Evolutionary conservation across 164 flowering plant genomes (phyloP), one percentile per base, ranked within the genome.

Genomic region (Malania oleifera): DNA sequence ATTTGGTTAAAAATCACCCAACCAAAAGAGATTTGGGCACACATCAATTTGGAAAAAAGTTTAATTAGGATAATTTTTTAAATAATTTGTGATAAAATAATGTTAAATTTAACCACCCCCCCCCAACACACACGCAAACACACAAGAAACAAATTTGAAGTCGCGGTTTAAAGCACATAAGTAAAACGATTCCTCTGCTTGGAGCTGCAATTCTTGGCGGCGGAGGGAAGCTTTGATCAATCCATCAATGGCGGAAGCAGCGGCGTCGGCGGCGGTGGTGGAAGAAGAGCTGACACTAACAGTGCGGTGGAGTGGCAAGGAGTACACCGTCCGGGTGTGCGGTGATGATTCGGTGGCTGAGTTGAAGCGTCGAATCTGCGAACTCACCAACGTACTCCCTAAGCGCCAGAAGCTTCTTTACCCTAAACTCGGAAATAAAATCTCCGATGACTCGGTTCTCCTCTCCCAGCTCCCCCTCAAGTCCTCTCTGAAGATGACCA

Each of bases 321-420:
- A 95, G 65, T 88, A 95, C 77, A 88, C 93, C 0, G 85, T 90
- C 31, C 70, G 96, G 26, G 93, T 95, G 5, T 91, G 97, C 68
- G 89, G 86, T 34, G 97, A 95, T 69, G 99, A 95, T 66, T 76
- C 87, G 19, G 90, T 90, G 10, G 92, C 82, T 15, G 99, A 95
- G 68, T 71, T 95, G 68, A 95, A 95, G 72, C 85, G 89, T 14
- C 84, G 95, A 12, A 88, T 95, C 66, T 91, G 95, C 68, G 82
- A 88, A 52, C 74, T 74, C 63, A 95, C 99, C 2, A 85, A 76
- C 65, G 97, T 93, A 14, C 70, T 95, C 34, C 99, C 99, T 22
- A 88, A 86, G 64, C 80, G 99, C 22, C 99, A 95, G 80, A 95
- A 95, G 80, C 93, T 95, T 60, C 88, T 91, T 35, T 95, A 91